Base-by-base conservation (phyloP, 1,284 basidiomycete genomes). In the Fistulinella cinereoalba region DNA sequence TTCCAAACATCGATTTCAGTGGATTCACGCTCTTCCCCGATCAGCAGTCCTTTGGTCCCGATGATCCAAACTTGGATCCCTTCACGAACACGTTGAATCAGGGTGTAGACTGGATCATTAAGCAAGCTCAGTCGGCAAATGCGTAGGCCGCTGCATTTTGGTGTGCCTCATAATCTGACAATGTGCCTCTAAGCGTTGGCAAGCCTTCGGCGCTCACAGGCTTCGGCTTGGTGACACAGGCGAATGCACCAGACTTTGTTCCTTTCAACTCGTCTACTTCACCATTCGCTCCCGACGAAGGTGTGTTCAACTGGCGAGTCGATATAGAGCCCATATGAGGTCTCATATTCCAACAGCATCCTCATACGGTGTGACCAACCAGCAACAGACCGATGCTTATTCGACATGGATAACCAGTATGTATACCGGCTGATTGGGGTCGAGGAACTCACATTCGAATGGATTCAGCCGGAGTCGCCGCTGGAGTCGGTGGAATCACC, bases 11-110 rank as follows among this genome's bases (percentile, higher is more conserved):
- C 51, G 75, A 72, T 18, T 83, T 81, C 52, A 67, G 72, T 29
- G 70, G 78, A 19, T 82, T 83, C 71, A 80, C 78, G 51, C 55
- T 84, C 15, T 83, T 85, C 71, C 83, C 84, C 18, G 82, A 86
- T 58, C 83, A 85, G 61, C 72, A 77, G 50, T 60, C 58, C 27
- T 84, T 83, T 54, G 71, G 65, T 19, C 49, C 67, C 15, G 51
- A 61, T 25, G 76, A 81, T 56, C 71, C 74, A 21, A 71, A 65
- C 51, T 63, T 76, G 43, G 63, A 73, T 21, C 52, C 71, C n/a
- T 80, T 77, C 62, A 72, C 79, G 51, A 75, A 77, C 49, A 74
- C 70, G 0, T 56, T 84, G 28, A 64, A 78, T 44, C 58, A 58
- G 19, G 83, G 81, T 36, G 51, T 70, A 38, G 60, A 70, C 31